These are phyloP conservation scores for Polyporus arcularius DNA, from an alignment of 768 basidiomycete species.

Conservation along the genomic window DNA sequence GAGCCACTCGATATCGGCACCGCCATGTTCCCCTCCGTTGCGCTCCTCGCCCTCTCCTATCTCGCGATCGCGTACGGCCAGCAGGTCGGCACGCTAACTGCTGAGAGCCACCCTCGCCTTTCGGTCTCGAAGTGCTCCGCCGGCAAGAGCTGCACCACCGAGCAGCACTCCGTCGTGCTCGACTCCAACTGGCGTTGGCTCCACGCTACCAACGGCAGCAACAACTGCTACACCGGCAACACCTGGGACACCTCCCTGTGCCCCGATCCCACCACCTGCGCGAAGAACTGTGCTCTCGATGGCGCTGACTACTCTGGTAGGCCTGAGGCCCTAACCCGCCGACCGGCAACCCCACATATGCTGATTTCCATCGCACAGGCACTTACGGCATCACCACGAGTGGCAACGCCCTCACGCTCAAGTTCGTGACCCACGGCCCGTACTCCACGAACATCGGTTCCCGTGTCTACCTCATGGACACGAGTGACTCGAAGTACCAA, in stretches of 20 bases:
- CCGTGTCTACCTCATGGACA: conserved; percentile 52
- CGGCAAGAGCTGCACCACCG: conserved; percentile 38
- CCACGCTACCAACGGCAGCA: conserved; percentile 32
- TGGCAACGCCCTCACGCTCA: conserved; percentile 33
- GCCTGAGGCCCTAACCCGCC: conserved; percentile 28
- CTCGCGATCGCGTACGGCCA: conserved; percentile 47
- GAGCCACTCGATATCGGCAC: background rate
- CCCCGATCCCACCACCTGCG: conserved; percentile 49
- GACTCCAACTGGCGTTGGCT: conserved; percentile 50
- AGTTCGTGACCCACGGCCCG: conserved; percentile 31
- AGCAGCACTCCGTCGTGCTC: conserved; percentile 35
- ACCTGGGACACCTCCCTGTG: conserved; percentile 53
- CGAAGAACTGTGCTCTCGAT: conserved; percentile 35
- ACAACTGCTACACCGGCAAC: conserved; percentile 57
- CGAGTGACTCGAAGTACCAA: conserved; percentile 38
- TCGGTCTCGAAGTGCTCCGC: conserved; percentile 49
- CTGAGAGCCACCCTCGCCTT: conserved; percentile 51
- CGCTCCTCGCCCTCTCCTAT: conserved; percentile 31
- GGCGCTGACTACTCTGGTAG: conserved; percentile 35
- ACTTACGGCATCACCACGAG: conserved; percentile 36
- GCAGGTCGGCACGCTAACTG: conserved; percentile 49
- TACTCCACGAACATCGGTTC: conserved; percentile 34
- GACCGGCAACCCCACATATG: conserved; percentile 31
- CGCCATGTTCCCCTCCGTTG: conserved; percentile 30
- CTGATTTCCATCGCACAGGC: conserved; percentile 26